Conservation (phyloP, 164 flowering plant species). For the Nymphaea thermarum region DNA sequence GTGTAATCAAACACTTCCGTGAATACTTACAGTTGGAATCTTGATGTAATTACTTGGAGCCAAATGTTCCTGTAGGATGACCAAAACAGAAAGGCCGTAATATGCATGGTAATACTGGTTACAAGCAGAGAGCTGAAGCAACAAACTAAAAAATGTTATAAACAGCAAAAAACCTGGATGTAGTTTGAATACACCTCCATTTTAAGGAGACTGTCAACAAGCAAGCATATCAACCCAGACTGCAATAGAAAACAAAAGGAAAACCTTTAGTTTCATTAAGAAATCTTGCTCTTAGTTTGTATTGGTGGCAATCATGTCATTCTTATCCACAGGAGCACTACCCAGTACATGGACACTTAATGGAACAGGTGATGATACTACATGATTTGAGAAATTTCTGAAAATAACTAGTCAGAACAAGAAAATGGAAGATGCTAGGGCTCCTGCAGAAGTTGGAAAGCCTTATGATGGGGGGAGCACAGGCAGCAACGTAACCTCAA, state of each 20-base stretch:
- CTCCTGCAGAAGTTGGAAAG: neutral
- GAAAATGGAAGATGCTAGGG: neutral
- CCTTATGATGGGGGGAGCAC: too few relatives aligned
- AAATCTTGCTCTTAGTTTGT: neutral
- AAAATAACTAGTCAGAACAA: neutral
- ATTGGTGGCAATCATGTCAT: neutral
- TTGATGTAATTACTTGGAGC: conserved; percentile 94
- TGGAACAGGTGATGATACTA: neutral
- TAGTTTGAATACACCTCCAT: conserved; percentile 55
- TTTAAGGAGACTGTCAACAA: conserved; percentile 57
- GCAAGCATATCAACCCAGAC: conserved; percentile 54
- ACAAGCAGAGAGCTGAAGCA: neutral
- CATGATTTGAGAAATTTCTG: neutral
- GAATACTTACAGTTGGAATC: conserved; percentile 62
- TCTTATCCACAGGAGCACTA: neutral
- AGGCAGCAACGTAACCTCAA: neutral
- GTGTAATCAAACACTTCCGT: too few relatives aligned
- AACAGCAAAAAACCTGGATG: conserved; percentile 45
- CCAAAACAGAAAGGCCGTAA: neutral
- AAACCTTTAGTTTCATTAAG: neutral
- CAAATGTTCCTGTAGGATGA: conserved; percentile 61
- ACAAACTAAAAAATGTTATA: neutral
- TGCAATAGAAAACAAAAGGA: conserved; percentile 41
- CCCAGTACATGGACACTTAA: neutral
- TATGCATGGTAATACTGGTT: neutral